Percentiles rank a stretch among this genome's conserved stretches.
phyloP scores from a whole-genome alignment of 768 basidiomycete genomes.

The Leucocoprinus leucothites region DNA sequence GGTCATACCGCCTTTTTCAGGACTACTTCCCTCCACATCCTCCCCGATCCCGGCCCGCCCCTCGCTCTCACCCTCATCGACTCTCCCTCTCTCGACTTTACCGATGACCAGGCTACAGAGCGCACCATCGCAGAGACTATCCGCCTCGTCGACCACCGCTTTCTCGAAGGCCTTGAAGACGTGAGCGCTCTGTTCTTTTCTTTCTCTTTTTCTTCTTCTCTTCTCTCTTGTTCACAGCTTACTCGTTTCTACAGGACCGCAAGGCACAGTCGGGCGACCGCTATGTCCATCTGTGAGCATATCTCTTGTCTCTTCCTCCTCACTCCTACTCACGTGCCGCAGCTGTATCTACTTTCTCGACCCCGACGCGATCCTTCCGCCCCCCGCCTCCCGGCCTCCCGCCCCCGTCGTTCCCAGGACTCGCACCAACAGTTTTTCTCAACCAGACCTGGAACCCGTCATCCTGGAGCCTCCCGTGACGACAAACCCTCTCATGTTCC shows the following conservation, averaged over 20 bases:
- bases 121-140: constrained; percentile 64
- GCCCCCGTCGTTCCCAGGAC: constrained; percentile 66
- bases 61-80: constrained; percentile 74
- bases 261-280: constrained; percentile 68
- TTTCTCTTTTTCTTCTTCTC: constrained; percentile 15
- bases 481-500: constrained; percentile 64
- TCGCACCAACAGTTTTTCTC: constrained; percentile 69
- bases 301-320: constrained; percentile 14
- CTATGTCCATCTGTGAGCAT: constrained; percentile 75
- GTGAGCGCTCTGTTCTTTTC: constrained; percentile 47
- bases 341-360: constrained; percentile 89
- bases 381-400: constrained; percentile 61
- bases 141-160: constrained; percentile 68
- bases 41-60: constrained; percentile 48
- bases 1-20: constrained; percentile 73
- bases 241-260: constrained; percentile 52
- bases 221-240: constrained; percentile 16
- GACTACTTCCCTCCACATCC: constrained; percentile 68
- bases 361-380: constrained; percentile 77
- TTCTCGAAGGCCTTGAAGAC: constrained; percentile 72
- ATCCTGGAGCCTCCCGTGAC: constrained; percentile 79
- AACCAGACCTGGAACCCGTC: constrained; percentile 69
- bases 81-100: constrained; percentile 77
- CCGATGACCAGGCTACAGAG: constrained; percentile 62
- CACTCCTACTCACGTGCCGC: constrained; percentile 12